These are phyloP conservation scores for Sclerotinia borealis DNA, from an alignment of 2,329 filamentous ascomycete species.

Conservation along the genomic window DNA sequence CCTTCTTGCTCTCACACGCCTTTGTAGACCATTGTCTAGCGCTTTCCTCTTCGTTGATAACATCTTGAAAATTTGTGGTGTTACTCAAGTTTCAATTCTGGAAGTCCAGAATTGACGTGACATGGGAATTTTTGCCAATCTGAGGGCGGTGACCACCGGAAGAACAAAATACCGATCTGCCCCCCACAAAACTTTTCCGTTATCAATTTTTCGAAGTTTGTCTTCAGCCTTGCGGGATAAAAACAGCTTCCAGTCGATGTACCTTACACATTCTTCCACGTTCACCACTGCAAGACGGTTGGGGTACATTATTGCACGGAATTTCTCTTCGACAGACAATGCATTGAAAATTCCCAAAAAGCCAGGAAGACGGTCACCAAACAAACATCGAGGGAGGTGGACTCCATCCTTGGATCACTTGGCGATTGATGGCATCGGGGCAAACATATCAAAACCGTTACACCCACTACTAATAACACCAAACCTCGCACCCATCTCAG, in stretches of 20 bases:
- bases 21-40: constrained; percentile 22
- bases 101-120: background rate
- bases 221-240: background rate
- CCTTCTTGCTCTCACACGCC: constrained; percentile 29
- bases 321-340: background rate
- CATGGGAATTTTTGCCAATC: background rate
- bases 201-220: background rate
- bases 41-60: constrained; percentile 29
- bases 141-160: constrained; percentile 1
- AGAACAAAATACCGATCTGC: background rate
- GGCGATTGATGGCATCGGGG: background rate
- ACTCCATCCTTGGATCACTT: background rate
- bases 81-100: background rate
- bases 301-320: background rate
- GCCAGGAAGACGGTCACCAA: no score
- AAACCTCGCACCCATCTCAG: background rate
- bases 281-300: background rate
- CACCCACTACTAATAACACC: background rate
- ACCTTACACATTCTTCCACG: background rate
- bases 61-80: constrained; percentile 18
- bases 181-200: background rate
- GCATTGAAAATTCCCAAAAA: background rate
- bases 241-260: background rate
- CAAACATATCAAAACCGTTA: background rate
- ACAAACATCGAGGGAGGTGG: no score